phyloP scores from a whole-genome alignment of 257 asterid species.

The Sherardia arvensis region DNA sequence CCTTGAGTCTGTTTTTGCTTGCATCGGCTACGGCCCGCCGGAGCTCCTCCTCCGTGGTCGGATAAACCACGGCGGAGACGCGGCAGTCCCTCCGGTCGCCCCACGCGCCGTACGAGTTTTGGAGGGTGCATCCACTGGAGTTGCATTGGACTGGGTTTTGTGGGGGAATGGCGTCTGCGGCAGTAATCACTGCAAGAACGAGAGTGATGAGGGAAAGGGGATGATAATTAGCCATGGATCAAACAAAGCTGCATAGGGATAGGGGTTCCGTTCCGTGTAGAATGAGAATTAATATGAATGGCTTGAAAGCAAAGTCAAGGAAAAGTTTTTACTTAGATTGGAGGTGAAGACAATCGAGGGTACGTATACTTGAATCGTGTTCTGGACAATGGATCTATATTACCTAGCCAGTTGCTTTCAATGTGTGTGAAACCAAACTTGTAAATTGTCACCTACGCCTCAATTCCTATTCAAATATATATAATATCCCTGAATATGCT shows the following conservation, averaged over 20 bases:
- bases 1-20: slow-evolving; percentile 32
- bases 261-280: background rate
- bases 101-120: slow-evolving; percentile 71
- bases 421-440: background rate
- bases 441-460: too few relatives aligned
- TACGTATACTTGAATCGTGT: background rate
- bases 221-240: background rate
- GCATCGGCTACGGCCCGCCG: slow-evolving; percentile 51
- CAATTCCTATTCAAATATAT: too few relatives aligned
- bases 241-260: background rate
- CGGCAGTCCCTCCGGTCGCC: slow-evolving; percentile 48
- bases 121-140: slow-evolving; percentile 40
- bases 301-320: slow-evolving; percentile 18
- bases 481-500: too few relatives aligned
- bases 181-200: slow-evolving; percentile 7
- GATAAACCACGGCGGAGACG: slow-evolving; percentile 39
- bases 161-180: slow-evolving; percentile 48
- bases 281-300: background rate
- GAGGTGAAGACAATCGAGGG: background rate
- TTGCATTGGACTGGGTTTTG: slow-evolving; percentile 51
- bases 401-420: background rate
- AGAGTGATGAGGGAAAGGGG: slow-evolving; percentile 3
- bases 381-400: background rate
- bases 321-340: background rate
- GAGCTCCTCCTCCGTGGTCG: slow-evolving; percentile 60